Base-by-base conservation (phyloP, 495 filamentous ascomycete species). In the Tetracladium setigerum region DNA sequence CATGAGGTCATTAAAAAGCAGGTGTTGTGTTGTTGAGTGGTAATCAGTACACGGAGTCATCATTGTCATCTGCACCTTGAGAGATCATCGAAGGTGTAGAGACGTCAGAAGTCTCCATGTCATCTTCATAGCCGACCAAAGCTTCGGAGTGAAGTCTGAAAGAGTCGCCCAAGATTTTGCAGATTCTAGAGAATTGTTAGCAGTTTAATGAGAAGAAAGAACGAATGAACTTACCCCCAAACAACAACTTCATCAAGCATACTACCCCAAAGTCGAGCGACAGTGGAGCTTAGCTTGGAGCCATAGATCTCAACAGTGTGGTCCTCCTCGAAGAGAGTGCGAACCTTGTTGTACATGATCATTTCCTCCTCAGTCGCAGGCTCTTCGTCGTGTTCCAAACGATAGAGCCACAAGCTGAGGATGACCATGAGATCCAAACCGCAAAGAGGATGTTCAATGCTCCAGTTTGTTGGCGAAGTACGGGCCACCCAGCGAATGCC, bases 191-290 rank as follows among this genome's bases (percentile, higher is more conserved):
- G 9, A 66, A 83, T 72, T 45, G 17, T 45, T 37, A 38, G 46
- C 45, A 22, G 17, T 27, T 31, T 31, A 35, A 39, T 37, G 37
- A 41, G 30, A 24, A 16, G 30, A 49, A 43, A 47, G 47, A 42
- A 12, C 22, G 44, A 50, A 46, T 45, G 40, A 33, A 76, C 76
- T 72, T 72, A 78, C 75, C 92, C 92, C 92, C 92, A 98, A 47
- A 98, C 92, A 56, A 96, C 91, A 51, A 96, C 92, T 65, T 95
- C 94, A 65, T 97, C 91, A 56, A 98, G 78, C 83, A 97, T 97
- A 52, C 87, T 88, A 63, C 94, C 92, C 92, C 92, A 98, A 47
- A 96, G 79, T 62, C 86, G 81, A 57, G 92, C 90, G 31, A 98
- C 91, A 41, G 87, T 89, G 30, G 89, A 87, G 66, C 91, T 95